Base-by-base conservation (phyloP, 257 asterid species). In the Nicotiana tomentosiformis region DNA sequence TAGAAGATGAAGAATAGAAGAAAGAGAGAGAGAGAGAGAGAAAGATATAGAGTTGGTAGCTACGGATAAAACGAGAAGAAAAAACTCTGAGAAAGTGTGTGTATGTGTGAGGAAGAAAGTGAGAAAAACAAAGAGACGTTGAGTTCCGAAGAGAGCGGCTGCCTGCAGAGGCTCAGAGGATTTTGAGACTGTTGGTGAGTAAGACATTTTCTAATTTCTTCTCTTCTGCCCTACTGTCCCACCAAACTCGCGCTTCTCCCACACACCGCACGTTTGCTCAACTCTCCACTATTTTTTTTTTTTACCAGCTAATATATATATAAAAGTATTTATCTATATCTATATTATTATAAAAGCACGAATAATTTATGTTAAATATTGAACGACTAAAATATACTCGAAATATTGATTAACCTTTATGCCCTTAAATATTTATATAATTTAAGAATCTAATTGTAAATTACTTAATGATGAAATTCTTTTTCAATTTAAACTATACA, bases 81-180 rank as follows among this genome's bases (percentile, higher is more conserved):
- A 2, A 64, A 5, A 29, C 6, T 30, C 15, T 5, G 33, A 2
- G 82, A 1, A 1, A 30, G 23, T 17, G 11, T 69, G 11, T 14
- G 4, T 65, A 3, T 12, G 58, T 53, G 5, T 43, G 49, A 43
- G 49, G 49, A 60, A 64, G 67, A 80, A 35, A 37, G 77, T 1
- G 37, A 57, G 60, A 23, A 83, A 29, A 70, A 77, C 78, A 74
- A 70, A 11, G 77, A 82, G 84, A 49, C 30, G 80, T 43, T 43
- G 72, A 74, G 55, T 66, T 83, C 39, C 85, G 83, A 80, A 18
- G 15, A n/a, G 33, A 74, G 62, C 80, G 80, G 80, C 79, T 62
- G 68, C 1, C 8, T 62, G 18, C 17, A 11, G 49, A 43, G 32
- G 33, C 6, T 70, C 35, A 70, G 39, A 49, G 35, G 0, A 72